Conservation (phyloP, 2,329 filamentous ascomycete genomes). For the Claviceps lovelessii region DNA sequence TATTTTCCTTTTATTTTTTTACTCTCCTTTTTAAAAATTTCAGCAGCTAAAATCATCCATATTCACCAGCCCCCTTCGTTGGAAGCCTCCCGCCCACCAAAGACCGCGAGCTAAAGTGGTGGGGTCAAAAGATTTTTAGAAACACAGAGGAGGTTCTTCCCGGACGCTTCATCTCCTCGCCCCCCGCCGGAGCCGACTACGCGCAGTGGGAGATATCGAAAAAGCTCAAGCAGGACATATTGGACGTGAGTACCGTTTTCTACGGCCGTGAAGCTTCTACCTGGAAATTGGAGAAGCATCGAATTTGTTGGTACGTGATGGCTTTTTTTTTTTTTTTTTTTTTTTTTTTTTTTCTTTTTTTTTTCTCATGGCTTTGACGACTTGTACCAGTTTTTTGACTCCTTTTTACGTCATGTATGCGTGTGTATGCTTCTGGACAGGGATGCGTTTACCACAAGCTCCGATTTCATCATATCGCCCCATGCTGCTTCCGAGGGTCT, state of each 20-base stretch:
- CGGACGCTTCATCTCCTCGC: conserved; percentile 40
- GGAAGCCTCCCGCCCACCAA: conserved; percentile 42
- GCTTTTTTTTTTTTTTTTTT: too few species aligned
- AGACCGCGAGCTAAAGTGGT: conserved; percentile 41
- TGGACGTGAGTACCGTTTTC: conserved; percentile 40
- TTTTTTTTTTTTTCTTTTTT: too few species aligned
- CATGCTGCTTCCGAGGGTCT: conserved; percentile 36
- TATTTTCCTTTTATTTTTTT: too few species aligned
- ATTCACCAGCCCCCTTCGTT: conserved; percentile 36
- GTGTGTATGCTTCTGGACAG: conserved; percentile 19
- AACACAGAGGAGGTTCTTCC: conserved; percentile 39
- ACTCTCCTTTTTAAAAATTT: too few species aligned
- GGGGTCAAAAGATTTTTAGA: conserved; percentile 45
- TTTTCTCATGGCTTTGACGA: background rate
- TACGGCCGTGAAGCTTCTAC: conserved; percentile 40
- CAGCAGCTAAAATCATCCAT: background rate
- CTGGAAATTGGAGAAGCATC: conserved; percentile 47
- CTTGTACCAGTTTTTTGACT: background rate
- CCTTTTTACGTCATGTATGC: background rate
- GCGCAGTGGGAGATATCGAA: conserved; percentile 46
- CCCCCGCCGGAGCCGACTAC: conserved; percentile 42
- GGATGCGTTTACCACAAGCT: conserved; percentile 49
- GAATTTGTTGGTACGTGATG: conserved; percentile 48
- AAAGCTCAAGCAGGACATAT: conserved; percentile 42
- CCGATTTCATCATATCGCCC: conserved; percentile 49